Evolutionary conservation across 2,329 filamentous ascomycete genomes (phyloP).

Genomic region (Nemania sp.): DNA sequence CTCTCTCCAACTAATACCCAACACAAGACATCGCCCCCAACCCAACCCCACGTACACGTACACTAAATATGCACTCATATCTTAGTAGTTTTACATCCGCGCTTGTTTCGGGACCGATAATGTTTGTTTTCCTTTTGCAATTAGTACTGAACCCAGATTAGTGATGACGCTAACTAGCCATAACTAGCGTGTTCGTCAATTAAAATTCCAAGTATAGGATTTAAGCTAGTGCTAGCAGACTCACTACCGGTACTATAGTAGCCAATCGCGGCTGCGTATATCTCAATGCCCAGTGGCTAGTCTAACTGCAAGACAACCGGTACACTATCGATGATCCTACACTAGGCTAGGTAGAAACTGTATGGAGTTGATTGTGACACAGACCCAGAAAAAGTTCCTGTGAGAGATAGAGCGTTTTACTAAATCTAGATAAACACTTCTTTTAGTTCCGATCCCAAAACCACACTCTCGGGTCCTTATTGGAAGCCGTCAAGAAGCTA

Average conservation of each 20-base stretch:
- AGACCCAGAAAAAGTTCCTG: background rate
- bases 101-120: constrained; percentile 19
- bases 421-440: constrained; percentile 8
- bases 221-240: background rate
- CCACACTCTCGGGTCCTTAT: constrained; percentile 26
- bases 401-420: constrained; percentile 4
- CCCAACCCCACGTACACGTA: too few relatives aligned
- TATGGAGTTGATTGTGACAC: background rate
- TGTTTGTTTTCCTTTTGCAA: background rate
- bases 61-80: background rate
- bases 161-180: background rate
- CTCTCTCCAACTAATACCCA: background rate
- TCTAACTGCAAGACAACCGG: too few relatives aligned
- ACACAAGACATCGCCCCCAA: constrained; percentile 1
- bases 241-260: background rate
- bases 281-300: too few relatives aligned
- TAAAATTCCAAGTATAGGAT: background rate
- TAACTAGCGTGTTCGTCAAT: background rate
- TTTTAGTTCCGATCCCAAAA: constrained; percentile 23
- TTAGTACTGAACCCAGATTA: constrained; percentile 4
- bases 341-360: background rate
- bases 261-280: background rate
- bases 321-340: background rate
- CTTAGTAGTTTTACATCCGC: constrained; percentile 9
- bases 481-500: constrained; percentile 1